Evolutionary conservation across 1,284 basidiomycete species (phyloP).

Genomic region (Cryptococcus sp.): DNA sequence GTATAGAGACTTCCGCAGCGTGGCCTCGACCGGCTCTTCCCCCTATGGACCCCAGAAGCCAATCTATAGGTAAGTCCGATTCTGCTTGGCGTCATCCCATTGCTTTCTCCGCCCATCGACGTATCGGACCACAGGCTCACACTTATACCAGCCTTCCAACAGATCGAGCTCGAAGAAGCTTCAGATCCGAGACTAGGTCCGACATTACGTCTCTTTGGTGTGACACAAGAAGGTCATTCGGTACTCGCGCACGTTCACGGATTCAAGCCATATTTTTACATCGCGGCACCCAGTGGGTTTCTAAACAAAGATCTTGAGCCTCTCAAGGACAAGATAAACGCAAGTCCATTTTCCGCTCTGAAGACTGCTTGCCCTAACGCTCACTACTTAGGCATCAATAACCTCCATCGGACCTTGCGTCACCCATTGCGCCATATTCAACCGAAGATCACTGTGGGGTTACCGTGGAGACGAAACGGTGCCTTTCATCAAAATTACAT

Average conservation of each 20-base stretch:
- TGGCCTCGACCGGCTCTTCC: constrained; percentile 74
- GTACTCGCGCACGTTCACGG: constrained; percentile 77
- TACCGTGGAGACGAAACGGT: constrained; percentile 77
- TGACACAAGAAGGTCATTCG: constrained; percentile 84
- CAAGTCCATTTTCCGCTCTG: constrained; percentile 54
- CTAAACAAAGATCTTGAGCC: constrained; percentile 64
- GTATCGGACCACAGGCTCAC: background rate
- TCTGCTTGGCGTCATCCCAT: background rate
- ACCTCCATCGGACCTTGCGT: constrained; percentile 54
- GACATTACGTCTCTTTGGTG: constrained; percentile 78
- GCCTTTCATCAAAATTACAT: constrained; percentile 80
- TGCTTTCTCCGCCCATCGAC: background rate
- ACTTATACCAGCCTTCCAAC: constrained; percentile 67
- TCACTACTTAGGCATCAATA: constrained; percentile 27
- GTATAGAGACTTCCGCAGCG: constrained; percentile 58
- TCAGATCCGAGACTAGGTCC: constrained; percentile 60
- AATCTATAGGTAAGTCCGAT: constrained; percentile 56
- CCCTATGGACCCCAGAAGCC: constrained; percentile 64
- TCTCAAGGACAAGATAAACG: constrained; percentile 75
- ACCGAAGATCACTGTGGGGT: constrained; percentile 77
- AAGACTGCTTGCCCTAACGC: constrained; percentile 1
- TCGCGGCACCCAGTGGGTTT: constrained; percentile 77
- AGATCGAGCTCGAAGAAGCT: constrained; percentile 84
- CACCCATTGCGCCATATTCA: constrained; percentile 62
- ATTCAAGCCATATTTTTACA: constrained; percentile 88